Base-by-base conservation (phyloP, 306 rosid genomes). In the Trifolium repens region DNA sequence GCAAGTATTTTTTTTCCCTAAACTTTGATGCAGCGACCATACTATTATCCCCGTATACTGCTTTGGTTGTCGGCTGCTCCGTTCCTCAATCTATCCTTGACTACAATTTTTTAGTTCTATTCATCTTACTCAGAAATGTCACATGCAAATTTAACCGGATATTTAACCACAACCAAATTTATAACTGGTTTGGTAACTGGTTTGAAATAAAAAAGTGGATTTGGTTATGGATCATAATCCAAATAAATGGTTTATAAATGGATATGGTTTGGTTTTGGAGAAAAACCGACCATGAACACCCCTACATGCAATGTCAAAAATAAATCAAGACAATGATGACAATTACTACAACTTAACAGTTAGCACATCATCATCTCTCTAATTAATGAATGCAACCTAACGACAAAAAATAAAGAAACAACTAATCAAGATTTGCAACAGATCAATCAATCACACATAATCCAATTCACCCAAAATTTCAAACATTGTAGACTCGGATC, bases 401-500 rank as follows among this genome's bases (percentile, higher is more conserved):
- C 49, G 2, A 17, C 42, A 19, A 65, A 7, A 68, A 34, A 46
- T 52, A 57, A 58, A 52, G 0, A 66, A 67, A 57, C 49, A 60
- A 27, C 37, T 66, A 82, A 69, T 16, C 67, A 69, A 74, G 40
- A 19, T 63, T 27, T 30, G 15, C 66, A 78, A 1, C 26, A 63
- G 1, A 46, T 17, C 50, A 64, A 79, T 60, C 69, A 76, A 66
- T 35, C 65, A 80, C 32, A 27, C 60, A 59, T 16, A 59, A 49
- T 35, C 43, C 8, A n/a, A 76, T 60, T 52, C 76, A 52, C 59
- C 52, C 59, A 75, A 54, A 78, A 9, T 39, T n/a, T 30, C 52
- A 42, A 69, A 54, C 15, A 42, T 1, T 3, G 60, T 15, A 52
- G 9, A 60, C 8, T 26, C 62, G 1, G 70, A 69, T 78, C 74